Conservation (phyloP, 2,329 filamentous ascomycete species). For the Paradendryphiella salina region DNA sequence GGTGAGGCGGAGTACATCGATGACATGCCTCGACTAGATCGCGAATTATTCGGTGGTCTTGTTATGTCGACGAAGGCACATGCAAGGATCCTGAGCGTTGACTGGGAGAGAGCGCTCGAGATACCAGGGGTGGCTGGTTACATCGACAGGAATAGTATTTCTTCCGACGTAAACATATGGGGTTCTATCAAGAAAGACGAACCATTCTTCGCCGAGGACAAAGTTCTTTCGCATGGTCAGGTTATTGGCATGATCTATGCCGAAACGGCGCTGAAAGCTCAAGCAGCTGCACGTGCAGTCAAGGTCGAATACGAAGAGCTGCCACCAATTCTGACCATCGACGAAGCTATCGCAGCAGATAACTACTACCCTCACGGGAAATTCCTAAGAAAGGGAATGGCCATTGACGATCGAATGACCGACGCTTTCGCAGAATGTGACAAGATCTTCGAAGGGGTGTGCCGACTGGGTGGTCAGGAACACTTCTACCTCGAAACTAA, state of each 20-base stretch:
- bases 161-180: conserved; percentile 83
- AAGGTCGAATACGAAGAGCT: conserved; percentile 87
- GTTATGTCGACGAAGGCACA: conserved; percentile 86
- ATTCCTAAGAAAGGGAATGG: conserved; percentile 75
- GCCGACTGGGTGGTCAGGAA: conserved; percentile 90
- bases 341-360: conserved; percentile 85
- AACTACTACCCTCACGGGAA: conserved; percentile 82
- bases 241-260: conserved; percentile 88
- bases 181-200: conserved; percentile 82
- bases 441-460: conserved; percentile 78
- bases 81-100: conserved; percentile 79
- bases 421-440: conserved; percentile 76
- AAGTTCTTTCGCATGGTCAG: conserved; percentile 84
- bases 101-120: conserved; percentile 74
- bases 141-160: conserved; percentile 79
- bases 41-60: conserved; percentile 84
- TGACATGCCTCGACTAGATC: conserved; percentile 80
- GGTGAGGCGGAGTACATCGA: conserved; percentile 95
- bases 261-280: conserved; percentile 72
- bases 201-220: conserved; percentile 84
- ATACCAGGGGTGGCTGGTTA: conserved; percentile 84
- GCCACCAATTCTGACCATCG: conserved; percentile 84
- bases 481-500: conserved; percentile 97
- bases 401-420: conserved; percentile 58
- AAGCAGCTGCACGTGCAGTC: conserved; percentile 79